Evolutionary conservation across 495 filamentous ascomycete genomes (phyloP), one percentile per base, ranked within the genome.

Genomic region (Penicillium tannophilum): DNA sequence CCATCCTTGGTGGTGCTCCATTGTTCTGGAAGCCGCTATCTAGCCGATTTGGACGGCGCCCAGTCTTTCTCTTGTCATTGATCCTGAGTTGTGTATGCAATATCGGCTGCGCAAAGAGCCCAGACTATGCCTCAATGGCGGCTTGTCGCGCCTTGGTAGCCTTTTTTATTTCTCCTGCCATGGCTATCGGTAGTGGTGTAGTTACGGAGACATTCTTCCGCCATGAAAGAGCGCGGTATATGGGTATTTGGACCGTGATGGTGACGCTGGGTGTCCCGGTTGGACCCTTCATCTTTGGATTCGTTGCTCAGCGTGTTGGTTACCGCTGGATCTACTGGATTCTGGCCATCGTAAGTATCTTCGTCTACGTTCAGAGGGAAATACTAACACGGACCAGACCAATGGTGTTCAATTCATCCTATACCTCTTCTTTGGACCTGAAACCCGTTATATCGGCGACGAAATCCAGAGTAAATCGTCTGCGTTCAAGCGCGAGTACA

Each of bases 11-110:
- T 12, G 72, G 72, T 30, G 74, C 79, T 0, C 82, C 82, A 0
- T 58, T 84, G n/a, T 63, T 84, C 46, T 83, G 82, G 78, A 80
- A 81, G 36, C 84, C 84, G 0, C 62, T 86, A 0, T 80, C 84
- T 0, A 79, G 82, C 31, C 70, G 80, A 35, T 84, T 73, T 52
- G 83, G 84, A 8, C 73, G 82, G 3, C 76, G 84, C 1, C 80
- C 79, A 0, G 70, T 83, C 28, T 77, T 83, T 47, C 71, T 85
- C 5, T 28, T 84, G 6, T 83, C 82, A 3, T 61, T 79, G 6
- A 48, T 81, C 1, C 52, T 75, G 6, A 76, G 79, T 53, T 70
- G 75, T 12, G 65, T 79, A 4, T 77, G 77, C 39, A 81, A 81
- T 24, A 65, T 76, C 10, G 78, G 76, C 20, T 83, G 81, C 12